Evolutionary conservation across 345 rosid species (phyloP).

Genomic region (Turnera subulata): DNA sequence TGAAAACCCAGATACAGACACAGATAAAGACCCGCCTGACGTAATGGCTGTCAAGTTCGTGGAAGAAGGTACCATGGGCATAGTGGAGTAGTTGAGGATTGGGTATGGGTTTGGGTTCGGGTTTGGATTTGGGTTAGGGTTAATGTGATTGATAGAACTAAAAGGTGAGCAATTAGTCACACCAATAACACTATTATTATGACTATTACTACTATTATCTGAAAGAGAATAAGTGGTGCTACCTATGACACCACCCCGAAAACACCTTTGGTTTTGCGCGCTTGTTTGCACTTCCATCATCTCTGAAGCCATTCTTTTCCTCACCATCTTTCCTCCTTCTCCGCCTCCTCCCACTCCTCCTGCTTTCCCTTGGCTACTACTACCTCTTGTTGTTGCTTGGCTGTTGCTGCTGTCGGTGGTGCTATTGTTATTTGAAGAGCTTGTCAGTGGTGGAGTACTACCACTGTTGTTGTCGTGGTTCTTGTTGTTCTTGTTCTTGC

Average conservation of each 20-base stretch:
- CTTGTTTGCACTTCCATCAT: slow-evolving; percentile 36
- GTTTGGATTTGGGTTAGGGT: slow-evolving; percentile 17
- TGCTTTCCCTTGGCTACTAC: not conserved
- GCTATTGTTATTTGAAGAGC: slow-evolving; percentile 6
- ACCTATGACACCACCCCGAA: not conserved
- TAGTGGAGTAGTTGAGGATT: slow-evolving; percentile 63
- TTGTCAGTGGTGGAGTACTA: slow-evolving; percentile 17
- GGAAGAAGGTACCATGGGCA: slow-evolving; percentile 26
- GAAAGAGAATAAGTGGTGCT: not conserved
- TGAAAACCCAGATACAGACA: slow-evolving; percentile 28
- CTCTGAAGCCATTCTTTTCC: slow-evolving; percentile 89
- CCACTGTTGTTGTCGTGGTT: too few species aligned
- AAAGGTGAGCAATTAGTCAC: not conserved
- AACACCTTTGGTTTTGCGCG: slow-evolving; percentile 28
- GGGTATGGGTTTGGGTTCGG: slow-evolving; percentile 19
- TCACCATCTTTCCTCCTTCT: slow-evolving; percentile 44
- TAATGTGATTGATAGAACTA: not conserved
- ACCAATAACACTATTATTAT: not conserved
- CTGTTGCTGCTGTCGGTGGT: slow-evolving; percentile 11
- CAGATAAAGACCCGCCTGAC: slow-evolving; percentile 38
- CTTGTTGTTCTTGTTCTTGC: not conserved
- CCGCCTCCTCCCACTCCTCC: too few species aligned
- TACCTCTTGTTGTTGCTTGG: not conserved
- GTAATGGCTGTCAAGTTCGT: slow-evolving; percentile 40
- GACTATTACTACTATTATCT: not conserved